Evolutionary conservation across 179 eudicot species (phyloP).

Genomic region (Beta lomatogona): DNA sequence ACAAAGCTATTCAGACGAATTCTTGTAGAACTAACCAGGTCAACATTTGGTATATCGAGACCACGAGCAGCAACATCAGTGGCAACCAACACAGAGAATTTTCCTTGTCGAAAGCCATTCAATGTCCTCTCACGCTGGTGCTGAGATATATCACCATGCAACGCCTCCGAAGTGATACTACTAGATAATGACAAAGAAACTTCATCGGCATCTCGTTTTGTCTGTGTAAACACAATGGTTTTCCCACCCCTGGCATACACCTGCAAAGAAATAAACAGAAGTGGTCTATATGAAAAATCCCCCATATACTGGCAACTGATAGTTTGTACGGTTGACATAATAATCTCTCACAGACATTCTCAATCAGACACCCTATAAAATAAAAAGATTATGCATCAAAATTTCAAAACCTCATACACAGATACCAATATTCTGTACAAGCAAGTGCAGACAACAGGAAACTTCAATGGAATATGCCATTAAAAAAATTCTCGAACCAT

Average conservation of each 20-base stretch:
- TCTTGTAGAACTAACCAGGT: slow-evolving; percentile 54
- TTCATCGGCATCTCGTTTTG: slow-evolving; percentile 94
- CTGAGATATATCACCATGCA: slow-evolving; percentile 96
- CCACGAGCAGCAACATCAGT: slow-evolving; percentile 98
- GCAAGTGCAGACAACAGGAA: not conserved
- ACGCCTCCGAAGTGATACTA: slow-evolving; percentile 87
- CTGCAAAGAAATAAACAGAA: slow-evolving; percentile 36
- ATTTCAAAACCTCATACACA: not conserved
- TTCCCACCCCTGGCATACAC: slow-evolving; percentile 97
- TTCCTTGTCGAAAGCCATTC: slow-evolving; percentile 86
- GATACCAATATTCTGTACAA: not conserved
- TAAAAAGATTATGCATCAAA: not conserved
- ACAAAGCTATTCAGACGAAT: not conserved
- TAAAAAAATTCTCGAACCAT: not conserved
- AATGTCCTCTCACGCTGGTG: slow-evolving; percentile 93
- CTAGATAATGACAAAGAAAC: slow-evolving; percentile 76
- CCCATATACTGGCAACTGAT: not conserved
- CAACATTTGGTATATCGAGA: slow-evolving; percentile 95
- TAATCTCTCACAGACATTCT: slow-evolving; percentile 1
- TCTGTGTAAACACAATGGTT: slow-evolving; percentile 87
- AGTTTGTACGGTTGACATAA: not conserved
- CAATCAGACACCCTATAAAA: not conserved
- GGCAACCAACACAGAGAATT: slow-evolving; percentile 90
- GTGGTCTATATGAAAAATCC: not conserved
- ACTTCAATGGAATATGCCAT: not conserved